Percentiles rank a stretch among this genome's conserved stretches.
Evolutionary conservation across 192 early-diverging fungal genomes (phyloP).

Genomic region (Podila epicladia): DNA sequence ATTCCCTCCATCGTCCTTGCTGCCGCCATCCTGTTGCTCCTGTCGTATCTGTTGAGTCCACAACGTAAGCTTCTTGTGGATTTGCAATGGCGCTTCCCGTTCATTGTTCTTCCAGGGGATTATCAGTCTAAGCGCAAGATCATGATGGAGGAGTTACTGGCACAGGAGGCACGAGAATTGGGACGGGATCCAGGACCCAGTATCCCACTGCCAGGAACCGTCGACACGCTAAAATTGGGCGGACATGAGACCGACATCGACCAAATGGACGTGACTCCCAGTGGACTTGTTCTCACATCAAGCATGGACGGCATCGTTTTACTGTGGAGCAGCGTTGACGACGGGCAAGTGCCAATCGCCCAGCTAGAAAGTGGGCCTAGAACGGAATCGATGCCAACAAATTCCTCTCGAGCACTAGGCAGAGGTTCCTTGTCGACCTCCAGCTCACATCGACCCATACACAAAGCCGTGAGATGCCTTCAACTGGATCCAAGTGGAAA

Average conservation of each 20-base stretch:
- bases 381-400: no score
- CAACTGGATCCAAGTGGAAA: constrained; percentile 18
- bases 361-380: constrained; percentile 4
- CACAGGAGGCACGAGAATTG: constrained; percentile 33
- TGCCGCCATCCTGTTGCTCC: constrained; percentile 32
- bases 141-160: constrained; percentile 44
- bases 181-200: constrained; percentile 27
- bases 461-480: constrained; percentile 14
- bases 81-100: constrained; percentile 46
- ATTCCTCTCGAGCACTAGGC: no score
- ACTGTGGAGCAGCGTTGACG: constrained; percentile 15
- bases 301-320: constrained; percentile 39
- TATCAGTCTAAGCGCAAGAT: constrained; percentile 47
- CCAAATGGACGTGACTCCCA: constrained; percentile 31
- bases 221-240: constrained; percentile 26
- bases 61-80: constrained; percentile 50
- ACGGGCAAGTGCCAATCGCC: constrained; percentile 15
- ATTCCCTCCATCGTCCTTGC: constrained; percentile 44
- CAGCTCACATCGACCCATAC: constrained; percentile 4
- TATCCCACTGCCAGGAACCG: constrained; percentile 24
- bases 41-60: constrained; percentile 41
- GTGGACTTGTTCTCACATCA: constrained; percentile 29
- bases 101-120: constrained; percentile 47
- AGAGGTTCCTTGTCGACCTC: no score
- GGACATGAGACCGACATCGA: constrained; percentile 47